Evolutionary conservation across 371 early-diverging fungal species (phyloP).

Genomic region (Mucor saturninus): DNA sequence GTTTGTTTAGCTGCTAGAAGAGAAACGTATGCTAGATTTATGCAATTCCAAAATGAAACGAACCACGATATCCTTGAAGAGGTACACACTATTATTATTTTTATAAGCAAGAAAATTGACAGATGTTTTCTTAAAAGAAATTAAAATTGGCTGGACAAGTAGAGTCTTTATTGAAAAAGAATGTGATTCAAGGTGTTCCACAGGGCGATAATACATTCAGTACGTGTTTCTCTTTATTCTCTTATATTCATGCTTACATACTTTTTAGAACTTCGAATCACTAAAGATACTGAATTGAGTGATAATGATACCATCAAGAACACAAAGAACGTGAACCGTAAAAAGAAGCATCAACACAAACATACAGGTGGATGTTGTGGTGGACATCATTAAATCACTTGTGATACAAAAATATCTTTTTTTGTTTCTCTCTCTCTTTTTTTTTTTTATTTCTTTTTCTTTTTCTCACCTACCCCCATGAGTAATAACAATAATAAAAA

Average conservation of each 20-base stretch:
- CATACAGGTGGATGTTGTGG: constrained; percentile 31
- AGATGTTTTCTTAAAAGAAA: constrained; percentile 31
- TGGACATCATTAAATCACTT: constrained; percentile 16
- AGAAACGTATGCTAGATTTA: constrained; percentile 49
- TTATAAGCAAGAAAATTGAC: not conserved
- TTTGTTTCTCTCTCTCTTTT: constrained; percentile 10
- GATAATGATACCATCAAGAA: constrained; percentile 53
- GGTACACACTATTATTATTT: constrained; percentile 18
- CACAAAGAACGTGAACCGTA: constrained; percentile 44
- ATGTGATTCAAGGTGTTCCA: constrained; percentile 49
- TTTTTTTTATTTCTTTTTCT: constrained; percentile 10
- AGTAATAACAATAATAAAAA: constrained; percentile 8
- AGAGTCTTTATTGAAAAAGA: constrained; percentile 38
- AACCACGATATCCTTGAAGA: constrained; percentile 51
- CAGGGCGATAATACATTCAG: constrained; percentile 37
- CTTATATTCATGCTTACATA: not conserved
- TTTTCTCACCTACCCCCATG: not conserved
- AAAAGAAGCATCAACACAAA: constrained; percentile 25
- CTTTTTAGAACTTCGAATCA: constrained; percentile 45
- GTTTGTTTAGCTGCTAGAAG: constrained; percentile 41
- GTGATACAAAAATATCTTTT: constrained; percentile 3
- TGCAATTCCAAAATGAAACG: constrained; percentile 49
- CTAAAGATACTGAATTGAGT: constrained; percentile 51
- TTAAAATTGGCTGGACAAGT: constrained; percentile 45
- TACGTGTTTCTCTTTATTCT: constrained; percentile 11